Conservation (phyloP, 164 flowering plant species). For the Magnolia officinalis region DNA sequence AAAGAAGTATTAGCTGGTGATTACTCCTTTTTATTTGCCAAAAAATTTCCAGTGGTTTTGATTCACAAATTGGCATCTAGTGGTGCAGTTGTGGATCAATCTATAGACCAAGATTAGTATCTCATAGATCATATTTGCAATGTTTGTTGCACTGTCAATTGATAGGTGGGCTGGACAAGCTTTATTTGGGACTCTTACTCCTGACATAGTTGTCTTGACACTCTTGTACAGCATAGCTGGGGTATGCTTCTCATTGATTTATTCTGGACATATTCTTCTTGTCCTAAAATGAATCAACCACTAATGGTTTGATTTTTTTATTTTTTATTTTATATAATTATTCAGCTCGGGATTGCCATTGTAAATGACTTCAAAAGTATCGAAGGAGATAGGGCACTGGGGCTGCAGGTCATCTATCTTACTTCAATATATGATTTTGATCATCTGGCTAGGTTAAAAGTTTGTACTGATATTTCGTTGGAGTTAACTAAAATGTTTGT, state of each 20-base stretch:
- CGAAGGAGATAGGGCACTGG: constrained; percentile 88
- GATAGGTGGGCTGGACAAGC: constrained; percentile 99
- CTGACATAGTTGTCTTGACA: constrained; percentile 78
- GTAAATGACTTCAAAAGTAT: constrained; percentile 95
- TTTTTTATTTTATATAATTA: neutral
- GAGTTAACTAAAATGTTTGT: neutral
- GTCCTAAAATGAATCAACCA: neutral
- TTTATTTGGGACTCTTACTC: constrained; percentile 87
- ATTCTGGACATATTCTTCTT: neutral
- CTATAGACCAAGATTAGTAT: neutral
- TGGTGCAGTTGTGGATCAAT: neutral
- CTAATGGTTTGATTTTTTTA: constrained; percentile 6
- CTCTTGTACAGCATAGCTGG: constrained; percentile 94
- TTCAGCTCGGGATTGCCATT: constrained; percentile 89
- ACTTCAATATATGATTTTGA: neutral
- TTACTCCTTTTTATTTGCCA: too few relatives aligned
- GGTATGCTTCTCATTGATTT: constrained; percentile 40
- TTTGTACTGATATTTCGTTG: neutral
- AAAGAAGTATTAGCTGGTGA: too few relatives aligned
- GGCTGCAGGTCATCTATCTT: constrained; percentile 62
- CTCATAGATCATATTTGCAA: neutral
- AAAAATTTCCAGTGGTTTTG: too few relatives aligned
- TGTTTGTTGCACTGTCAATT: constrained; percentile 3
- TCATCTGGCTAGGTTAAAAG: neutral
- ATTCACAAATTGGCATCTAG: too few relatives aligned